Base-by-base conservation (phyloP, 2,329 filamentous ascomycete species). In the Botrytis sinoallii region DNA sequence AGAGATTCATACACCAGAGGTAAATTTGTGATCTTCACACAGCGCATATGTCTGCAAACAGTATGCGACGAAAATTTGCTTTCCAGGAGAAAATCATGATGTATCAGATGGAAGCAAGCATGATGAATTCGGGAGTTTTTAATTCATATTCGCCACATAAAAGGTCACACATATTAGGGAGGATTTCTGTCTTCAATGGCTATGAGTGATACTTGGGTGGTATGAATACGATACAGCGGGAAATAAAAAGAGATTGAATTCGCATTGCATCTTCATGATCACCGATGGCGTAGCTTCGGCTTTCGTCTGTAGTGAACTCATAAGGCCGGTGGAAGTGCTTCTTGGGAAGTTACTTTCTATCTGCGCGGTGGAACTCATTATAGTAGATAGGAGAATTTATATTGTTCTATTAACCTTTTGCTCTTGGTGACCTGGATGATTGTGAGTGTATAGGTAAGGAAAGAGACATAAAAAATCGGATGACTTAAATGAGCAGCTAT, bases 281-380 rank as follows among this genome's bases (percentile, higher is more conserved):
- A 44, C n/a, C 25, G 18, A 57, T 32, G n/a, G 38, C 38, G 18
- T 69, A 32, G 66, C 22, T 42, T 44, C 25, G 48, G 35, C 48
- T 69, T 57, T 42, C 66, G 38, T 32, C 66, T 44, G 66, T 69
- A 44, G n/a, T 69, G n/a, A 57, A 57, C 22, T 42, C 48, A 69
- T 69, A 18, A 20, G 38, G 66, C 18, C 57, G 5, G 48, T 48
- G 29, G 66, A 25, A 40, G n/a, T 69, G 10, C 66, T 57, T 42
- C 40, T 57, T 42, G 16, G 10, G 12, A 42, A 29, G 48, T 69
- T 16, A n/a, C 10, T 57, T 29, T 57, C n/a, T 57, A 20, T 25
- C 32, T 42, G 48, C 38, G 16, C 25, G 16, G 66, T 69, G 55
- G 35, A 32, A 42, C 18, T 69, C 38, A 32, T 42, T 16, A 42